Evolutionary conservation across 257 asterid genomes (phyloP).

Genomic region (Nicotiana sylvestris): DNA sequence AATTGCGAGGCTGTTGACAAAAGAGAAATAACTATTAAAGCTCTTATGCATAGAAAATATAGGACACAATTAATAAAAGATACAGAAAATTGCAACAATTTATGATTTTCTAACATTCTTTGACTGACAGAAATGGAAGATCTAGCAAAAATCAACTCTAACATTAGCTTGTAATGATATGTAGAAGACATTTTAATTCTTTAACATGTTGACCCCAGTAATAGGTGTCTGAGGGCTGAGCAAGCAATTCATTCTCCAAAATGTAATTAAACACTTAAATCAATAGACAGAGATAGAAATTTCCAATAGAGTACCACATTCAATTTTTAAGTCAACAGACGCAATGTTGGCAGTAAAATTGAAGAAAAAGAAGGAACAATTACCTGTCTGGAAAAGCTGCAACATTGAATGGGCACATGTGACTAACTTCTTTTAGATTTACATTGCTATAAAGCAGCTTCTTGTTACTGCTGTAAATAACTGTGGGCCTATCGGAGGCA

Average conservation of each 20-base stretch:
- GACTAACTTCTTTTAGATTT: conserved; percentile 88
- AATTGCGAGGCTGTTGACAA: conserved; percentile 77
- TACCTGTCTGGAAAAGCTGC: conserved; percentile 99
- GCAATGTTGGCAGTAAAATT: neutral
- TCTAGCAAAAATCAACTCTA: neutral
- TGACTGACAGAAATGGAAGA: neutral
- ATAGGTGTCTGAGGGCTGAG: neutral
- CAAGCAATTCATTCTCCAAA: neutral
- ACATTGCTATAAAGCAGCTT: conserved; percentile 94
- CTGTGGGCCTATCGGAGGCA: conserved; percentile 97
- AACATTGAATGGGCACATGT: conserved; percentile 98
- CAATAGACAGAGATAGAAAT: neutral
- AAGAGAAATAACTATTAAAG: conserved; percentile 12
- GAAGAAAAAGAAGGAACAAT: conserved; percentile 15
- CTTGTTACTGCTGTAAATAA: conserved; percentile 96
- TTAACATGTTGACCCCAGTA: neutral
- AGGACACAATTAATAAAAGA: neutral
- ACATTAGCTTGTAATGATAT: neutral
- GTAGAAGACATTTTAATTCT: conserved; percentile 3
- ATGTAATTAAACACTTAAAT: neutral
- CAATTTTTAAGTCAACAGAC: neutral
- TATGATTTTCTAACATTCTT: neutral
- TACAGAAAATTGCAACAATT: neutral
- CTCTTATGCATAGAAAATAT: conserved; percentile 2
- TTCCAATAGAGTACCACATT: neutral